Base-by-base conservation (phyloP, 148 eudicot genomes). In the Nyssa sinensis region DNA sequence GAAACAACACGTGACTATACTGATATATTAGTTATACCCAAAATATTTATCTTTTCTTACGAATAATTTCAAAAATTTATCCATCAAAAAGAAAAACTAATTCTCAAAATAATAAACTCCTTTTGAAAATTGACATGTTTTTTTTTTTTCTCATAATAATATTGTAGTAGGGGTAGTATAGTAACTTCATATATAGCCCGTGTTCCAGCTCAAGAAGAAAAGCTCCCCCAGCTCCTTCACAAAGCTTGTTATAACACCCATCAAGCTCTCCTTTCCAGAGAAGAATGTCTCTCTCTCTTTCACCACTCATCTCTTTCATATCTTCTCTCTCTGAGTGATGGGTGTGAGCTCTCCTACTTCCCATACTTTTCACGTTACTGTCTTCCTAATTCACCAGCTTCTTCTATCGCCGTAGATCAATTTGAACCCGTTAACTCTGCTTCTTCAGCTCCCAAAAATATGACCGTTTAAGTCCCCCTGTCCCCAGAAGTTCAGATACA, bases 211-310 rank as follows among this genome's bases (percentile, higher is more conserved):
- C 25, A 23, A 57, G 61, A 3, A 57, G 27, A n/a, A 8, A n/a
- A 57, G 11, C 47, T 19, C 49, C 14, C 69, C 19, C n/a, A n/a
- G n/a, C n/a, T n/a, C n/a, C n/a, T n/a, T n/a, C n/a, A n/a, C n/a
- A n/a, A n/a, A n/a, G n/a, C n/a, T 39, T 27, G 31, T 37, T 66
- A 66, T 24, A 44, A 49, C n/a, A 33, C 37, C 74, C 64, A 31
- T 41, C 71, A n/a, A 59, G 68, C 82, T 73, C 84, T 67, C 44
- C 80, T 76, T 74, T 66, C 77, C 76, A 53, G 70, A 65, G 75
- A 31, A 62, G n/a, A n/a, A n/a, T n/a, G n/a, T n/a, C n/a, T n/a
- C n/a, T n/a, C n/a, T n/a, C 68, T 73, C 70, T 68, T 67, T 49
- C 74, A 35, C 74, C 73, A 32, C 75, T 37, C 62, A 6, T 57